Base-by-base conservation (phyloP, 768 basidiomycete genomes). In the Amanita pseudoporphyria region DNA sequence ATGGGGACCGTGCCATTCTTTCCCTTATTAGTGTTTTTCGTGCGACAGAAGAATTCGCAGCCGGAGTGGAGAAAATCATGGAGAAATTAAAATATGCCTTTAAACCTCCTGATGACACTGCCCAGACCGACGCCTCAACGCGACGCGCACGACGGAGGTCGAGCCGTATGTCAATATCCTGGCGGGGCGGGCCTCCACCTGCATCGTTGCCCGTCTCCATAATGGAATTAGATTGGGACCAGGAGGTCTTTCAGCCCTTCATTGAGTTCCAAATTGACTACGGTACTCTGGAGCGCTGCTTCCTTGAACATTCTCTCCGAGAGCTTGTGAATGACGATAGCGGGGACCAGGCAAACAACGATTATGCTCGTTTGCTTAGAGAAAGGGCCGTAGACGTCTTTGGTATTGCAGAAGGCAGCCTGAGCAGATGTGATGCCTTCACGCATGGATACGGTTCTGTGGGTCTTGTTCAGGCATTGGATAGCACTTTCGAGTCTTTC, bases 171-270 rank as follows among this genome's bases (percentile, higher is more conserved):
- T 83, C 81, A 6, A 79, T 84, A 57, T 81, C 82, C 14, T 74
- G 74, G 67, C 71, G 79, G 19, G 65, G 76, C 30, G 69, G 67
- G 33, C 57, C 60, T 13, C 47, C 65, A 4, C 60, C 68, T 1
- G 57, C 61, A 33, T 50, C 60, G 35, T 33, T 60, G 19, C 43
- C 60, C 9, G 32, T 58, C 50, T 41, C 60, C 10, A 47, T 59
- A 16, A 72, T 74, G 39, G 66, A 63, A 26, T 62, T 77, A 56
- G 82, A 84, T 51, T 98, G 96, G 96, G 92, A 97, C 58, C 84
- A 83, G 49, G 83, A 86, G 45, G 70, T 99, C 13, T 96, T 93
- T 62, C 92, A 94, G 61, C 91, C 95, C 2, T 98, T 97, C 69
- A 73, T 95, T 21, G 88, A 94, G 57, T 84, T 85, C 53, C 95